Evolutionary conservation across 192 early-diverging fungal species (phyloP).

Genomic region (Gamsiella multidivaricata): DNA sequence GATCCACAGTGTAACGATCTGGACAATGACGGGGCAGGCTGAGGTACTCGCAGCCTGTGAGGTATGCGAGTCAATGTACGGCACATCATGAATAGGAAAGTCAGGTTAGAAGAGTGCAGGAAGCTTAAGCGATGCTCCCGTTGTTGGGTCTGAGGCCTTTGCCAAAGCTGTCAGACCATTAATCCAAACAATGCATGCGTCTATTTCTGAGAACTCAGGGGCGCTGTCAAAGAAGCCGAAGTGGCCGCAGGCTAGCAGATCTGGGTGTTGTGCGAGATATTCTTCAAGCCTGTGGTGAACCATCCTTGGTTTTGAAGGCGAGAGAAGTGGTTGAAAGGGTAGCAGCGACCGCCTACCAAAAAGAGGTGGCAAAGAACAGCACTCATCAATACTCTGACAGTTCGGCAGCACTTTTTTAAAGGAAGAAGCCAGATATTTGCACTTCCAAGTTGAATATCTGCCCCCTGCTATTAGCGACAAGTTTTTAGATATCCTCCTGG

Average conservation of each 20-base stretch:
- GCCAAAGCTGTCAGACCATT: slow-evolving; percentile 14
- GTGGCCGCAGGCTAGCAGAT: slow-evolving; percentile 17
- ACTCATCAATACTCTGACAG: neutral
- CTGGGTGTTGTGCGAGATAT: slow-evolving; percentile 8
- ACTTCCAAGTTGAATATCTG: slow-evolving; percentile 18
- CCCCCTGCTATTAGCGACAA: slow-evolving; percentile 16
- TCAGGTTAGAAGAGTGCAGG: too few species aligned
- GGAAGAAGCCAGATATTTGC: slow-evolving; percentile 4
- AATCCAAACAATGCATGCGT: slow-evolving; percentile 21
- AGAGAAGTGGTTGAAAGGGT: neutral
- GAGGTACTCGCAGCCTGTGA: too few species aligned
- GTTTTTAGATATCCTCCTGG: slow-evolving; percentile 15
- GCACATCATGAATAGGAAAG: too few species aligned
- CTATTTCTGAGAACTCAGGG: slow-evolving; percentile 18
- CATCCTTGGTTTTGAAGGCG: slow-evolving; percentile 2
- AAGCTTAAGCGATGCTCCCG: neutral
- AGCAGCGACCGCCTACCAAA: neutral
- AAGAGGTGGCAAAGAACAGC: neutral
- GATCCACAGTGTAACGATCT: too few species aligned
- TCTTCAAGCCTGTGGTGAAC: slow-evolving; percentile 14
- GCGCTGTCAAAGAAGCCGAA: slow-evolving; percentile 28
- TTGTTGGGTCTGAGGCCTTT: slow-evolving; percentile 11
- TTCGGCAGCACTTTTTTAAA: neutral
- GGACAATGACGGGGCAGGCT: too few species aligned
- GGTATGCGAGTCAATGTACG: too few species aligned